Evolutionary conservation across 768 basidiomycete species (phyloP).

Genomic region (Boletus reticuloceps): DNA sequence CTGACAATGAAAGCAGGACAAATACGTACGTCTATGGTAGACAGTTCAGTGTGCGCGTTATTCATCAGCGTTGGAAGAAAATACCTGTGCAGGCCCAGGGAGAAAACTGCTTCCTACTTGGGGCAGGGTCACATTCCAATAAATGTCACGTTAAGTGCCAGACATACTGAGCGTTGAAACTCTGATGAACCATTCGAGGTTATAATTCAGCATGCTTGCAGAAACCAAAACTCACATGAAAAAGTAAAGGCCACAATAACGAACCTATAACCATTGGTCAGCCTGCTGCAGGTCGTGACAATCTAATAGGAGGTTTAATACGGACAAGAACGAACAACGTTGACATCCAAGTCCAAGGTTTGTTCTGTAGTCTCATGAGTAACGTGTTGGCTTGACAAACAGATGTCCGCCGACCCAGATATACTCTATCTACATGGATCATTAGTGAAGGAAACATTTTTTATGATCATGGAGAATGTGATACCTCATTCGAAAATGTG

Average conservation of each 20-base stretch:
- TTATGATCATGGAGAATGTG: not conserved
- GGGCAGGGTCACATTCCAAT: not conserved
- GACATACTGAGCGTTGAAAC: not conserved
- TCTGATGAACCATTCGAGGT: not conserved
- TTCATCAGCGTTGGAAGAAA: not conserved
- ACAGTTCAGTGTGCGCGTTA: not conserved
- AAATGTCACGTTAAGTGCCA: not conserved
- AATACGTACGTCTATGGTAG: not conserved
- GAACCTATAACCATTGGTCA: conserved; percentile 3
- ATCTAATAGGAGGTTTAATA: not conserved
- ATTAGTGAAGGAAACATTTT: not conserved
- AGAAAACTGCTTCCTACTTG: conserved; percentile 5
- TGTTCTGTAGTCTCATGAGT: not conserved
- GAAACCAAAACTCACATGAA: not conserved
- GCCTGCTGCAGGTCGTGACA: not conserved
- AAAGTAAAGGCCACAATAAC: conserved; percentile 2
- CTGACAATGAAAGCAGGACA: not conserved
- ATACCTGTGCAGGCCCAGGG: not conserved
- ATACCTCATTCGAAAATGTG: conserved; percentile 9
- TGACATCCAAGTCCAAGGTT: conserved; percentile 8
- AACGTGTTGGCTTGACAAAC: not conserved
- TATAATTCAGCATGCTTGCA: too few species aligned
- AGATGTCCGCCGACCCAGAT: conserved; percentile 5
- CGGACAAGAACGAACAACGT: conserved; percentile 7
- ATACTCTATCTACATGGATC: conserved; percentile 2